Evolutionary conservation across 2,329 filamentous ascomycete species (phyloP), one percentile per base, ranked within the genome.

Genomic region (Huntiella decipiens): DNA sequence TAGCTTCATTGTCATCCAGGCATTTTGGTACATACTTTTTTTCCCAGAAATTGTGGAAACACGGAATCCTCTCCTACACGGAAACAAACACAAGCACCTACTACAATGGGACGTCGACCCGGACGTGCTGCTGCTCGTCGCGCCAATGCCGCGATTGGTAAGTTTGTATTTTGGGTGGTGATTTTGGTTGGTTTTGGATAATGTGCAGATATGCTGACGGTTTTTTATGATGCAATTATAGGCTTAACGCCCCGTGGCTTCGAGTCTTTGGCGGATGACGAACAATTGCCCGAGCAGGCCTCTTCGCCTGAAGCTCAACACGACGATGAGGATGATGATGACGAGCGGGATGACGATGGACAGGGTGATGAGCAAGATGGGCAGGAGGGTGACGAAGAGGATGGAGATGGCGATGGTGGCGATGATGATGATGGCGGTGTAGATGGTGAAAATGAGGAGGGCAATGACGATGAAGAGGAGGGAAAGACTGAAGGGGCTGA

Each of bases 91-190:
- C 22, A 28, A 28, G 22, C 22, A 28, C 22, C 22, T 28, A 28
- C 22, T 28, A 48, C 7, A 17, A 49, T 49, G 44, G 65, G 66
- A 51, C 64, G 65, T 58, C 61, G 68, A 57, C 68, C 67, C 52
- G 68, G 68, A 51, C 66, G 68, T 59, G 67, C 68, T 52, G 68
- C 68, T 51, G 68, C 67, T 39, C 70, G 67, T 59, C 66, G 66
- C 56, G 67, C 68, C 50, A 66, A 67, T 51, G 67, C 67, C 52
- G 68, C 68, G 52, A 59, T 71, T 53, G 67, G 68, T 71, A 61
- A 56, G 66, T 61, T 47, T 43, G 17, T 38, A 40, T 35, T 13
- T n/a, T 22, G 11, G 5, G 2, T 44, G 10, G 5, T 8, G 2
- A 16, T 3, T 39, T 4, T 12, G 7, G 17, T 5, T 17, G 15